Base-by-base conservation (phyloP, 2,329 filamentous ascomycete species). In the Alternaria ventricosa region DNA sequence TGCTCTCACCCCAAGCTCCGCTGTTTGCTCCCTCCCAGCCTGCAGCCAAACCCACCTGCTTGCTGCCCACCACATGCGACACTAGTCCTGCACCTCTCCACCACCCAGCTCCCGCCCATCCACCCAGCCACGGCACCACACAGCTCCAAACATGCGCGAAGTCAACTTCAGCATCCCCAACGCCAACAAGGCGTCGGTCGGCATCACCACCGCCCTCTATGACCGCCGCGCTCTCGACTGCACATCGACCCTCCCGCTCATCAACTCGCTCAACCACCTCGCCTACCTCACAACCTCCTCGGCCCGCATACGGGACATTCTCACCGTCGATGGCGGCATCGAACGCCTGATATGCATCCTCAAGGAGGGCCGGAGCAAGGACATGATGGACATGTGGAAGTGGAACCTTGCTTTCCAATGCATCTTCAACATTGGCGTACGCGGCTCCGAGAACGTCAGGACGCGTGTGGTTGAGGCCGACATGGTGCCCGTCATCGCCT, bases 381-480 rank as follows among this genome's bases (percentile, higher is more conserved):
- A 99, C 80, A 91, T 97, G 90, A 97, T 98, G 95, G 95, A 97
- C 80, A 97, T 97, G 92, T 99, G 96, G 96, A 98, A 98, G 83
- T 99, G 96, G 96, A 99, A 97, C 78, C 87, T 99, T 67, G 96
- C 96, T 57, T 99, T 99, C 81, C 96, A 98, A 82, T 99, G 96
- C 80, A 94, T 98, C 69, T 96, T 99, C 79, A 99, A 99, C 81
- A 98, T 99, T 77, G 96, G 96, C 61, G 95, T 99, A 64, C 89
- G 96, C 71, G 96, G 96, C 64, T 97, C 96, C 12, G 96, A 99
- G 83, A 90, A 89, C 71, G 96, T 99, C 63, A 89, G 96, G 72
- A 98, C 96, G 61, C 88, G 96, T 70, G 95, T 99, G 3, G 96
- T 99, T 56, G 96, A 99, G 83, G 96, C 96, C 67, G 96, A 99